These are phyloP conservation scores for Candida qinlingensis DNA, from an alignment of 805 yeast species.

Conservation along the genomic window DNA sequence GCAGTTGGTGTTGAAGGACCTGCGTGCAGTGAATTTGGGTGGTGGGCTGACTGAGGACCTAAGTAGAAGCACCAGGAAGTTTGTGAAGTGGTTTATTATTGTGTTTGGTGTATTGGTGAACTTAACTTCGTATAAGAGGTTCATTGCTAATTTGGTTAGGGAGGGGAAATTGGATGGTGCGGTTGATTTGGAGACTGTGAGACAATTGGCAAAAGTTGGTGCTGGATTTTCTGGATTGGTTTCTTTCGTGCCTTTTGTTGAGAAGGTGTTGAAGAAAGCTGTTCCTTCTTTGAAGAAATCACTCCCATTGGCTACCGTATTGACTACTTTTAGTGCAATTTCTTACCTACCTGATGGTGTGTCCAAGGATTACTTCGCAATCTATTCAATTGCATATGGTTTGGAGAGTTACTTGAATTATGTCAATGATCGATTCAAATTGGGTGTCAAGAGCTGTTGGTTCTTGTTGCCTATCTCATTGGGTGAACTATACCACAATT, in stretches of 20 bases:
- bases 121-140: constrained; percentile 3
- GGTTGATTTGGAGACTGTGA: background rate
- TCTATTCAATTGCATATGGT: constrained; percentile 12
- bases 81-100: constrained; percentile 9
- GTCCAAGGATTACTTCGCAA: constrained; percentile 11
- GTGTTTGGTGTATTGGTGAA: constrained; percentile 9
- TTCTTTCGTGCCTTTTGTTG: constrained; percentile 5
- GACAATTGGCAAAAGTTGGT: background rate
- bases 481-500: constrained; percentile 13
- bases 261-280: background rate
- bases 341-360: constrained; percentile 13
- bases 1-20: background rate
- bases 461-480: constrained; percentile 13
- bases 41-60: background rate
- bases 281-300: background rate
- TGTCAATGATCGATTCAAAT: background rate
- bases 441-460: constrained; percentile 9
- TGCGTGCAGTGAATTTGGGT: background rate
- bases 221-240: background rate
- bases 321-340: constrained; percentile 4
- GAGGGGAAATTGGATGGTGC: background rate
- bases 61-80: constrained; percentile 4
- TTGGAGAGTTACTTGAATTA: constrained; percentile 8
- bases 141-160: constrained; percentile 1
- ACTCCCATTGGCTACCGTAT: background rate